Base-by-base conservation (phyloP, 805 yeast genomes). In the Grigorovia yakushimaensis region DNA sequence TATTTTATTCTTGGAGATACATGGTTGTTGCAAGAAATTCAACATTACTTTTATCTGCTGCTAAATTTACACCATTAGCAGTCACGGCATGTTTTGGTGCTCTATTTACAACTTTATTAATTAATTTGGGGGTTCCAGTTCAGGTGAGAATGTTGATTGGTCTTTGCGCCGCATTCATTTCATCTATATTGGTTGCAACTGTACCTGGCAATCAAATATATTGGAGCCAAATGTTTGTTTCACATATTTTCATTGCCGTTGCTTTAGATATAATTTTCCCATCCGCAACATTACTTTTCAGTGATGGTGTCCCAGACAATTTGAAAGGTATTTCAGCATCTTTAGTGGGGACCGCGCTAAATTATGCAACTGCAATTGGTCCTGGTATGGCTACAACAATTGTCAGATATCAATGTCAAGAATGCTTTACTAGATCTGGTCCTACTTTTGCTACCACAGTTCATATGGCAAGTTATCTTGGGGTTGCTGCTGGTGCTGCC, bases 211-310 rank as follows among this genome's bases (percentile, higher is more conserved):
- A 70, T 43, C 81, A 81, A 57, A 66, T 72, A 0, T 82, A 72
- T 58, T 82, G 80, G 76, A 70, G 73, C 10, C 70, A 75, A 43
- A 62, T 76, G 5, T 74, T 82, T 59, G 77, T 79, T 2, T 69
- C 77, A 17, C 62, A 70, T 57, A 56, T 78, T 23, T 61, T 81
- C 13, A 69, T 74, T 13, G 72, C 79, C 1, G 78, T 77, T 72
- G 88, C 83, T 1, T 79, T 82, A 84, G 87, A 82, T 58, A 68
- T 78, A 59, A 73, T 79, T 45, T 82, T 81, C 62, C 88, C 88
- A 0, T 78, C 86, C 1, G 82, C 82, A 1, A 73, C 83, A 1
- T 70, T 81, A 47, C 66, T 79, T 19, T 59, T 81, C 35, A 72
- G 79, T 5, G 73, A 76, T 49, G 67, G 67, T 42, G 67, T 81